Evolutionary conservation across 805 yeast species (phyloP).

Genomic region (Lipomyces sp.): DNA sequence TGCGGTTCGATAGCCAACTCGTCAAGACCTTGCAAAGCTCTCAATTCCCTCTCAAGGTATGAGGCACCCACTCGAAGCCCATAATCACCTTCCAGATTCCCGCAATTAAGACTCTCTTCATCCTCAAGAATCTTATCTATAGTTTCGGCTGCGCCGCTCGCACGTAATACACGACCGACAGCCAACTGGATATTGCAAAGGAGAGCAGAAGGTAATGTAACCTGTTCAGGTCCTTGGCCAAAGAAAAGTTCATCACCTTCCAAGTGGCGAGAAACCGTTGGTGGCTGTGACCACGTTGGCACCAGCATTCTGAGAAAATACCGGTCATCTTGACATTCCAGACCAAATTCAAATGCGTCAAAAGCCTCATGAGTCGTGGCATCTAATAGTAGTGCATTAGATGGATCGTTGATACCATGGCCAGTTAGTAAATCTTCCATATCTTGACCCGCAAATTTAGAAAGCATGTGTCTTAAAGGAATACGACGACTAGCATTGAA

Average conservation of each 20-base stretch:
- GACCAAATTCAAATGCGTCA: neutral
- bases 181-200: too few species aligned
- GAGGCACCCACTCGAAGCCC: neutral
- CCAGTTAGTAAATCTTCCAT: neutral
- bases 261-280: neutral
- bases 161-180: neutral
- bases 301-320: too few species aligned
- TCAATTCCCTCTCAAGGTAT: neutral
- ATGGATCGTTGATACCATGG: neutral
- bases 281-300: too few species aligned
- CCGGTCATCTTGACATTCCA: neutral
- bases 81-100: neutral
- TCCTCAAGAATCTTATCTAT: constrained; percentile 4
- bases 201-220: neutral
- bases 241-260: neutral
- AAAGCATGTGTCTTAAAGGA: too few species aligned
- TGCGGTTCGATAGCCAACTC: too few species aligned
- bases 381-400: neutral
- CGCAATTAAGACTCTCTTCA: neutral
- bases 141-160: neutral
- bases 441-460: too few species aligned
- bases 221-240: neutral
- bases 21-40: neutral
- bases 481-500: too few species aligned
- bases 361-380: neutral